phyloP scores from a whole-genome alignment of 164 flowering plant genomes.

The Chimonanthus praecox region DNA sequence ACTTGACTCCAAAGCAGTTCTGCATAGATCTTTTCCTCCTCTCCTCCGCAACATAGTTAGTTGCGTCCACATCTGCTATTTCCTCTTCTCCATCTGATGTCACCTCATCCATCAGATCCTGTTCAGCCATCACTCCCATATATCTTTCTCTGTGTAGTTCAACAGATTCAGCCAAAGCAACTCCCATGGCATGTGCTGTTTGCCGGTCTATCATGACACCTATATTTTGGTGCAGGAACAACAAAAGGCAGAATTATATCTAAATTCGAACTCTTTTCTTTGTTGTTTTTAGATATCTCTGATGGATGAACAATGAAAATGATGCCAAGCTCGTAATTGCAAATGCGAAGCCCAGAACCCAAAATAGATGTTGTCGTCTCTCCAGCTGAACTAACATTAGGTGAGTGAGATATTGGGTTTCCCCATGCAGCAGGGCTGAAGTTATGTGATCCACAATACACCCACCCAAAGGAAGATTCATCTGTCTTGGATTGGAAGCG shows the following conservation, averaged over 20 bases:
- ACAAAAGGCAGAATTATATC: constrained; percentile 72
- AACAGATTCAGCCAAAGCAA: constrained; percentile 39
- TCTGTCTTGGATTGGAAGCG: constrained; percentile 51
- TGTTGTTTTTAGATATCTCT: constrained; percentile 4
- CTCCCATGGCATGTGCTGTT: constrained; percentile 72
- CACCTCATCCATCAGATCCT: constrained; percentile 37
- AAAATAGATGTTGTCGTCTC: constrained; percentile 16
- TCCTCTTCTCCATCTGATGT: constrained; percentile 48
- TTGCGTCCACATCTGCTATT: constrained; percentile 17
- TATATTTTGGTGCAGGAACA: constrained; percentile 75
- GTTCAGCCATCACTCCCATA: constrained; percentile 13
- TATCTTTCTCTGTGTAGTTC: constrained; percentile 25
- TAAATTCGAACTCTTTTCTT: constrained; percentile 22
- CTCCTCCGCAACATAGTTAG: constrained; percentile 31
- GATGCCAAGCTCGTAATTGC: constrained; percentile 87
- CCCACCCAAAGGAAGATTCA: constrained; percentile 75
- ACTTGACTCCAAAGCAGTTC: constrained; percentile 75
- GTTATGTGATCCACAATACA: constrained; percentile 91
- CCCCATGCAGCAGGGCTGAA: constrained; percentile 98
- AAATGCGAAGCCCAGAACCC: constrained; percentile 49
- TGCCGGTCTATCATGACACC: constrained; percentile 58
- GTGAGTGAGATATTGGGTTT: constrained; percentile 30
- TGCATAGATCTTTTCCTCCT: constrained; percentile 73
- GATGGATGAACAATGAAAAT: constrained; percentile 65
- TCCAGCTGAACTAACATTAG: constrained; percentile 12